Percentiles rank a stretch among this genome's conserved stretches.
Evolutionary conservation across 345 rosid species (phyloP).

Genomic region (Citrus mangshanensis): DNA sequence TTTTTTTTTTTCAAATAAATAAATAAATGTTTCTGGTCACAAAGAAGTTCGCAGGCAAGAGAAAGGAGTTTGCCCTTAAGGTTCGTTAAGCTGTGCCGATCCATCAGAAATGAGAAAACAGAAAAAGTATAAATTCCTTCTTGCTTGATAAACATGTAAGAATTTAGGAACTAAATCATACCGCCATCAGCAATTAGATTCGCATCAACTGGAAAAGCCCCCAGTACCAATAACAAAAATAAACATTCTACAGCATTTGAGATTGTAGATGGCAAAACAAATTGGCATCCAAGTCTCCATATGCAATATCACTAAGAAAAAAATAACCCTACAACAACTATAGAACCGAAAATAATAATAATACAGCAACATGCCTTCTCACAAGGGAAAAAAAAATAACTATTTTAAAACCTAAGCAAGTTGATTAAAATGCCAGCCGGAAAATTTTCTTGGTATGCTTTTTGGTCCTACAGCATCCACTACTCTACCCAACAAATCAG

Average conservation of each 20-base stretch:
- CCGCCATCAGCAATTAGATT: background rate
- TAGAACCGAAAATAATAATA: background rate
- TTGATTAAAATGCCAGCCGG: background rate
- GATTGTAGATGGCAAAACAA: background rate
- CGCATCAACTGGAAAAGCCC: background rate
- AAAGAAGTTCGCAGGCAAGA: background rate
- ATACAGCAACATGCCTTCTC: background rate
- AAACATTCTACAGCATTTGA: background rate
- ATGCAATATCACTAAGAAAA: background rate
- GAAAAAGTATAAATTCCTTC: background rate
- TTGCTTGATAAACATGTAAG: background rate
- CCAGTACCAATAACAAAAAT: background rate
- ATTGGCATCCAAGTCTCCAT: background rate
- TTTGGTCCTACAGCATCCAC: background rate
- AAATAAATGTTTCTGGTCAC: no score
- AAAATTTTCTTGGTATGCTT: background rate
- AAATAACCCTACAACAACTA: background rate
- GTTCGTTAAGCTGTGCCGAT: background rate
- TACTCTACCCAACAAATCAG: constrained; percentile 6
- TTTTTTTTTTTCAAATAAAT: no score
- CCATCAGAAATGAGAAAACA: background rate
- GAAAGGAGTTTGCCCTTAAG: background rate
- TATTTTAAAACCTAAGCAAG: constrained; percentile 1
- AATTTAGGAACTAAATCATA: background rate
- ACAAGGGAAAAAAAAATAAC: background rate